phyloP scores from a whole-genome alignment of 1,284 basidiomycete species.

The Phaffia rhodozyma region DNA sequence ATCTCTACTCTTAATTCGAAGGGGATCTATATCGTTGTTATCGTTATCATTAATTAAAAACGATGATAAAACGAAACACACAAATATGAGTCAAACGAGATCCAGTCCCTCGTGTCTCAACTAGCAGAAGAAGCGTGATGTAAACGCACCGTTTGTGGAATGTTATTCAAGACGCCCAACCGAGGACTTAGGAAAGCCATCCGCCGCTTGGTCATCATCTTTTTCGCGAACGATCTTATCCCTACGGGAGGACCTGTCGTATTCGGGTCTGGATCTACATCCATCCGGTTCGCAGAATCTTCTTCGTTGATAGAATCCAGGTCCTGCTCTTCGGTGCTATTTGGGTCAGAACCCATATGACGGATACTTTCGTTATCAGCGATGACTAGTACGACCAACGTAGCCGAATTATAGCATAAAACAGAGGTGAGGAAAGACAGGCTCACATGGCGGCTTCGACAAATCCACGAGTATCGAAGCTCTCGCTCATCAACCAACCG shows the following conservation, averaged over 20 bases:
- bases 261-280: slow-evolving; percentile 23
- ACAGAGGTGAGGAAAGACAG: neutral
- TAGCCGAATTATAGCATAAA: neutral
- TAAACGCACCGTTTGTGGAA: slow-evolving; percentile 63
- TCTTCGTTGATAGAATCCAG: slow-evolving; percentile 27
- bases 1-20: slow-evolving; percentile 83
- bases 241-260: slow-evolving; percentile 26
- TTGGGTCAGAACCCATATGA: slow-evolving; percentile 40
- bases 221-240: slow-evolving; percentile 1
- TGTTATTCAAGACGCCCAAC: slow-evolving; percentile 83
- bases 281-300: slow-evolving; percentile 16
- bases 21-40: slow-evolving; percentile 42
- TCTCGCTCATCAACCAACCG: slow-evolving; percentile 69
- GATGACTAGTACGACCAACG: neutral
- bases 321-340: slow-evolving; percentile 38
- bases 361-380: neutral
- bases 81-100: neutral
- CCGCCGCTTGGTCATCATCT: slow-evolving; percentile 52
- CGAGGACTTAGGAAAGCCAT: slow-evolving; percentile 66
- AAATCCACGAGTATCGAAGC: slow-evolving; percentile 69
- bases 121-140: neutral
- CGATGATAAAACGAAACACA: neutral
- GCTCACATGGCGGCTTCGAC: slow-evolving; percentile 75
- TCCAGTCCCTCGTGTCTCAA: neutral
- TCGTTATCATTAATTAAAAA: neutral